Evolutionary conservation across 2,329 filamentous ascomycete species (phyloP).

Genomic region (Alternaria alternata): DNA sequence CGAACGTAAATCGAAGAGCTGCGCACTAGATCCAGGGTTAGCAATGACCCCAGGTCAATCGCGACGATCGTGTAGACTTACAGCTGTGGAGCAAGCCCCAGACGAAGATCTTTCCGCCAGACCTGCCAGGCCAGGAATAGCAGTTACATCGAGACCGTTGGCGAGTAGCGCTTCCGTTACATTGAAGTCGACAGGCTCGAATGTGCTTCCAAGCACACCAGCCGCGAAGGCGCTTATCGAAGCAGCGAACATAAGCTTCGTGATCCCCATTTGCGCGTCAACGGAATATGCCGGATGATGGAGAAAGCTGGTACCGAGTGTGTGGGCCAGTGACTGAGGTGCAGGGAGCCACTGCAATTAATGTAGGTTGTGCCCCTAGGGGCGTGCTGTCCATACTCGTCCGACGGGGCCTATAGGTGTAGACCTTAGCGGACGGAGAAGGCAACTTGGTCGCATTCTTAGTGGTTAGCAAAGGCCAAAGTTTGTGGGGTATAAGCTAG

Average conservation of each 20-base stretch:
- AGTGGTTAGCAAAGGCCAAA: slow-evolving; percentile 3
- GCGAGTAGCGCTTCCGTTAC: slow-evolving; percentile 28
- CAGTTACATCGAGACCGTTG: slow-evolving; percentile 27
- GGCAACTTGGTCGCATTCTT: background rate
- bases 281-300: background rate
- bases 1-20: slow-evolving; percentile 22
- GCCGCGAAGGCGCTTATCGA: slow-evolving; percentile 9
- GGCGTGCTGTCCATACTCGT: slow-evolving; percentile 2
- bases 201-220: slow-evolving; percentile 10
- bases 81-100: slow-evolving; percentile 30
- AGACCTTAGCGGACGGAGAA: background rate
- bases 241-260: slow-evolving; percentile 14
- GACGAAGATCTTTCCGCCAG: slow-evolving; percentile 14
- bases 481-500: slow-evolving; percentile 11
- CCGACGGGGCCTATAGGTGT: slow-evolving; percentile 1
- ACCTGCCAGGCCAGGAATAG: slow-evolving; percentile 22
- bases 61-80: slow-evolving; percentile 16
- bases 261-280: slow-evolving; percentile 7
- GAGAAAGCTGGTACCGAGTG: slow-evolving; percentile 6
- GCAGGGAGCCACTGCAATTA: slow-evolving; percentile 14
- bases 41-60: background rate
- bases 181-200: slow-evolving; percentile 30
- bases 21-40: slow-evolving; percentile 24
- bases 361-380: slow-evolving; percentile 6
- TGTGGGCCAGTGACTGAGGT: slow-evolving; percentile 4